Conservation (phyloP, 2,329 filamentous ascomycete species). For the Nemania abortiva region DNA sequence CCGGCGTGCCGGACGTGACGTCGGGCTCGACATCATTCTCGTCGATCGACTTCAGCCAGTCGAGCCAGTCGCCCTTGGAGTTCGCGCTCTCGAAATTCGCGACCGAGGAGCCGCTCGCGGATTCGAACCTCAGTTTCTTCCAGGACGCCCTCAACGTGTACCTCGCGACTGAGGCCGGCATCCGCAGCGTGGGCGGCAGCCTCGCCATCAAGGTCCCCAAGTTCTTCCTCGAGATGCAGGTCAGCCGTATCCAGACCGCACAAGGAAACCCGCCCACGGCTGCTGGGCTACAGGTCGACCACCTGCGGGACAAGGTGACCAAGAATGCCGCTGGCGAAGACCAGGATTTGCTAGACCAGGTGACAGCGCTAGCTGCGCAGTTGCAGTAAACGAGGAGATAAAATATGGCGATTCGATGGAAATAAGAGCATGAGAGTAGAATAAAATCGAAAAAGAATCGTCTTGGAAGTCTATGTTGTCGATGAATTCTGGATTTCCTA, state of each 20-base stretch:
- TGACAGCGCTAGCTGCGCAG: constrained; percentile 51
- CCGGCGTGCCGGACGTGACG: constrained; percentile 67
- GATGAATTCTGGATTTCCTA: constrained; percentile 12
- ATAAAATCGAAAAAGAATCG: neutral
- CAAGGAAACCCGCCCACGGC: constrained; percentile 66
- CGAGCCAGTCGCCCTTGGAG: constrained; percentile 60
- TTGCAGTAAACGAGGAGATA: constrained; percentile 30
- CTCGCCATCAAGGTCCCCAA: constrained; percentile 72
- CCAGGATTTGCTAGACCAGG: constrained; percentile 63
- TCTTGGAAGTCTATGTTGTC: neutral
- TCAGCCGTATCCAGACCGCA: constrained; percentile 69
- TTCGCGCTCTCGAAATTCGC: constrained; percentile 68
- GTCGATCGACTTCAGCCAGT: constrained; percentile 66
- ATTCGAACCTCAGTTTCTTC: constrained; percentile 63
- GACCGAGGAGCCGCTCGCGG: constrained; percentile 62
- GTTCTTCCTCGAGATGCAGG: constrained; percentile 72
- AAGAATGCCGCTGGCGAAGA: constrained; percentile 66
- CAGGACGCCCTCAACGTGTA: constrained; percentile 68
- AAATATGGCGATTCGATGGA: neutral
- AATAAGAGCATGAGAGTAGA: neutral
- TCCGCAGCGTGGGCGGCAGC: constrained; percentile 65
- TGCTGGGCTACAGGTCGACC: constrained; percentile 66
- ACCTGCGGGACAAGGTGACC: constrained; percentile 68
- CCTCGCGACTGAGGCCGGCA: constrained; percentile 69
- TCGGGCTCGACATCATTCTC: constrained; percentile 65